These are phyloP conservation scores for Neltuma alba DNA, from an alignment of 306 rosid genomes.

Conservation along the genomic window DNA sequence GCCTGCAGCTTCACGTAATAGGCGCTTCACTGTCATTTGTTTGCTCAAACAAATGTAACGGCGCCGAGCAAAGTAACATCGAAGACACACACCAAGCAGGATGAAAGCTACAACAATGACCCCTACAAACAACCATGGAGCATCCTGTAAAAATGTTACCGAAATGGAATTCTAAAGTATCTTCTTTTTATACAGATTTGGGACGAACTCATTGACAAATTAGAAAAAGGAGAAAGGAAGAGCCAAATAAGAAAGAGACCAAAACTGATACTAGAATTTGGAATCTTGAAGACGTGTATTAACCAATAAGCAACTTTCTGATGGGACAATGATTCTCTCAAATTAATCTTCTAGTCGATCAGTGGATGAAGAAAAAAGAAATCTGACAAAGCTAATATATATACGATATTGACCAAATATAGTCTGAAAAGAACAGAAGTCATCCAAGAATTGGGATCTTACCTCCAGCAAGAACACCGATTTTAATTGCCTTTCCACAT, in stretches of 20 bases:
- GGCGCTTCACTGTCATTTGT: conserved; percentile 67
- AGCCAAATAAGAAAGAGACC: neutral
- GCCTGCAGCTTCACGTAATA: conserved; percentile 79
- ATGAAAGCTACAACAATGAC: conserved; percentile 52
- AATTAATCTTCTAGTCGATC: neutral
- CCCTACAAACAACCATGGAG: conserved; percentile 48
- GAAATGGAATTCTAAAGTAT: neutral
- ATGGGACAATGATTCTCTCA: neutral
- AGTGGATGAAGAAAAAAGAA: neutral
- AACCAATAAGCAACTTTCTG: neutral
- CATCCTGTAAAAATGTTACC: conserved; percentile 18
- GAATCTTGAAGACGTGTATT: neutral
- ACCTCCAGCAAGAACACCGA: conserved; percentile 69
- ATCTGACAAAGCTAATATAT: conserved; percentile 3
- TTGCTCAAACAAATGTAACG: conserved; percentile 71
- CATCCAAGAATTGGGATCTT: conserved; percentile 26
- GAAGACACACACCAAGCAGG: conserved; percentile 50
- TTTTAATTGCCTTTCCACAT: conserved; percentile 56
- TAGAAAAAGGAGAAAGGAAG: neutral
- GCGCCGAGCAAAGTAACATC: conserved; percentile 63
- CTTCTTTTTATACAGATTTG: neutral
- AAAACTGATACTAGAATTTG: neutral
- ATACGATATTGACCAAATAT: conserved; percentile 19
- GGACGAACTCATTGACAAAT: neutral
- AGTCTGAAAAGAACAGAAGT: conserved; percentile 9